Evolutionary conservation across 805 yeast species (phyloP).

Genomic region (Scheffersomyces spartinae): DNA sequence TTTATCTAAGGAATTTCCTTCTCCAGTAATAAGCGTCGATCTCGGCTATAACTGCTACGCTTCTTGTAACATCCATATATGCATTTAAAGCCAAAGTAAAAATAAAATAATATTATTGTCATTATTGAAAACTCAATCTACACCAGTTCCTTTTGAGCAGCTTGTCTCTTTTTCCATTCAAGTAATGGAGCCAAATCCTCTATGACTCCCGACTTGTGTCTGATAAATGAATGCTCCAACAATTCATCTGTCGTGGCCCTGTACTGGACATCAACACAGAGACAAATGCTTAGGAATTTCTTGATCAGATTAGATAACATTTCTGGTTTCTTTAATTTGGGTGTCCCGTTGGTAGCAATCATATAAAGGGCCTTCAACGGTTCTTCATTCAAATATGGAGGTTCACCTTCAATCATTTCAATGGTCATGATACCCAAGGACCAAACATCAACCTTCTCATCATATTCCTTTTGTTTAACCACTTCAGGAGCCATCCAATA

Average conservation of each 20-base stretch:
- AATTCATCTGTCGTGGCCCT: conserved; percentile 88
- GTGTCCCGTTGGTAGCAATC: conserved; percentile 76
- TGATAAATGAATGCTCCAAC: conserved; percentile 62
- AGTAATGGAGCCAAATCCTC: conserved; percentile 48
- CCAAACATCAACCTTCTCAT: conserved; percentile 78
- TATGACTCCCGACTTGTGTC: conserved; percentile 46
- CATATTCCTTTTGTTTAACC: conserved; percentile 68
- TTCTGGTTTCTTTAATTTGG: conserved; percentile 60
- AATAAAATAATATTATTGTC: conserved; percentile 9
- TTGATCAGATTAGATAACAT: conserved; percentile 62
- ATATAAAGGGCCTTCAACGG: conserved; percentile 67
- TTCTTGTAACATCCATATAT: too few relatives aligned
- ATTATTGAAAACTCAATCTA: conserved; percentile 11
- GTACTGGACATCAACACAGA: conserved; percentile 87
- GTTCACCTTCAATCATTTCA: conserved; percentile 81
- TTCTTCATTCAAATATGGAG: conserved; percentile 72
- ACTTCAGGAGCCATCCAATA: conserved; percentile 92
- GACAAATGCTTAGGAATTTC: conserved; percentile 78
- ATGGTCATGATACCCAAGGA: conserved; percentile 77
- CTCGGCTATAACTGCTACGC: too few relatives aligned
- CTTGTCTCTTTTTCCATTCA: conserved; percentile 36
- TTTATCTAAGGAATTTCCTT: too few relatives aligned
- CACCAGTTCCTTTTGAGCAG: too few relatives aligned
- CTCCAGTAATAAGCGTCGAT: too few relatives aligned
- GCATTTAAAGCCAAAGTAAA: too few relatives aligned